A percentile compares a stretch with the other conserved stretches of the same genome.
Conservation (phyloP, 2,329 filamentous ascomycete genomes). For the Neophaeococcomyces mojaviensis region DNA sequence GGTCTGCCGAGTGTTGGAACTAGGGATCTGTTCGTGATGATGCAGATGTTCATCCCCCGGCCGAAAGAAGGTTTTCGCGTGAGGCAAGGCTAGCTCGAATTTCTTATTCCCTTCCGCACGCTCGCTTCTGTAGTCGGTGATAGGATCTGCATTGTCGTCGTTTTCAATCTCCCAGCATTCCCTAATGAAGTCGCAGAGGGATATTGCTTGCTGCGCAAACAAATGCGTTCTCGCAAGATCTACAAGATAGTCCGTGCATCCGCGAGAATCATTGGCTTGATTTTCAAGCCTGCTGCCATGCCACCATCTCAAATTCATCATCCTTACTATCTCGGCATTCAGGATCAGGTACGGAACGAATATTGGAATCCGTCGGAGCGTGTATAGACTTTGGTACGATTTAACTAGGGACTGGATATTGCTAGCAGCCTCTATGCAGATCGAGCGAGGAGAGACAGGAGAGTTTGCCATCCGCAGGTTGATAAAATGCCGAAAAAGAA, state of each 20-base stretch:
- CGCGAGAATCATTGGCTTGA: background rate
- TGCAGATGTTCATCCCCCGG: constrained; percentile 1
- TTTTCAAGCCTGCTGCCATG: no score
- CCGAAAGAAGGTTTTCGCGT: constrained; percentile 2
- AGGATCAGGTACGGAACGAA: constrained; percentile 8
- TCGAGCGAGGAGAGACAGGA: background rate
- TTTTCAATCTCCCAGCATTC: background rate
- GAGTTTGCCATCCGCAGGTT: background rate
- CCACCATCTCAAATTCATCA: background rate
- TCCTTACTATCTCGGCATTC: constrained; percentile 4
- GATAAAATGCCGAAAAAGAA: constrained; percentile 7
- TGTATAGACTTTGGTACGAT: constrained; percentile 2
- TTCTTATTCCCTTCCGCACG: background rate
- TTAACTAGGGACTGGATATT: constrained; percentile 6
- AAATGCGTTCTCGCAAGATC: constrained; percentile 2
- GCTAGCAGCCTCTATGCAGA: constrained; percentile 4
- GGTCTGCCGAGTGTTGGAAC: no score
- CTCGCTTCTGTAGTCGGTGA: background rate
- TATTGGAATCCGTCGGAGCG: constrained; percentile 2
- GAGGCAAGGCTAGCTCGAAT: background rate
- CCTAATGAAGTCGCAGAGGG: constrained; percentile 2
- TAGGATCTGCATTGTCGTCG: no score
- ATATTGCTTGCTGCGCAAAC: background rate
- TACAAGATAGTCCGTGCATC: background rate
- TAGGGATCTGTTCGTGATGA: background rate